Conservation (phyloP, 495 filamentous ascomycete species). For the Penicillium tannophilum region DNA sequence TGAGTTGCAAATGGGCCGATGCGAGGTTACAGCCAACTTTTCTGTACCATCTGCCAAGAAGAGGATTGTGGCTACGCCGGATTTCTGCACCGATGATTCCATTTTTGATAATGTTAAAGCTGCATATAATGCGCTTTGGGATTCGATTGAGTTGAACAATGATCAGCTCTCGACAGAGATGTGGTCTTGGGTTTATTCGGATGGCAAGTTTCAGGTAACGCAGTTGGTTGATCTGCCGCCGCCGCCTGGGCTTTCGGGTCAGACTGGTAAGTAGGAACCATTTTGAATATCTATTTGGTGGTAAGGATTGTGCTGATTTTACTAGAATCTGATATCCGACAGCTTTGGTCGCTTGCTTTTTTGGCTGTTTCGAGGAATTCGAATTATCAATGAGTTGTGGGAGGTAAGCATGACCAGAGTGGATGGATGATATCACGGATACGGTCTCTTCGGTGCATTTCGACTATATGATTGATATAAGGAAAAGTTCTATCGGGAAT, state of each 20-base stretch:
- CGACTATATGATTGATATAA: too few species aligned
- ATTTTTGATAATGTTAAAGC: conserved; percentile 52
- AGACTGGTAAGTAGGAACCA: conserved; percentile 31
- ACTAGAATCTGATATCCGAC: conserved; percentile 28
- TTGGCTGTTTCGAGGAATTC: conserved; percentile 23
- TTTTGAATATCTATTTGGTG: neutral
- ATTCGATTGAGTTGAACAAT: conserved; percentile 57
- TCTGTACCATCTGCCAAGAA: neutral
- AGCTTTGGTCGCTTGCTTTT: conserved; percentile 29
- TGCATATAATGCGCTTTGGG: conserved; percentile 64
- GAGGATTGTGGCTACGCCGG: conserved; percentile 11
- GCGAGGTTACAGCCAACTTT: conserved; percentile 28
- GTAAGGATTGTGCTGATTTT: conserved; percentile 6
- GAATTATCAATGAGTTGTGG: conserved; percentile 13
- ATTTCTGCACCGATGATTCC: conserved; percentile 51
- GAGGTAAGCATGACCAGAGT: neutral
- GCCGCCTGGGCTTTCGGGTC: conserved; percentile 46
- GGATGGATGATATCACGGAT: neutral
- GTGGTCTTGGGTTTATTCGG: conserved; percentile 62
- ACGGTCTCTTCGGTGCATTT: too few species aligned
- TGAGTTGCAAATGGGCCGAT: conserved; percentile 49
- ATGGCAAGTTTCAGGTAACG: conserved; percentile 49
- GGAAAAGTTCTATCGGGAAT: too few species aligned
- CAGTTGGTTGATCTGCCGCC: conserved; percentile 56
- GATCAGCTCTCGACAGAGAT: conserved; percentile 58